A percentile compares a stretch with the other conserved stretches of the same genome.
Evolutionary conservation across 2,329 filamentous ascomycete species (phyloP).

Genomic region (Dactylellina haptotyla): DNA sequence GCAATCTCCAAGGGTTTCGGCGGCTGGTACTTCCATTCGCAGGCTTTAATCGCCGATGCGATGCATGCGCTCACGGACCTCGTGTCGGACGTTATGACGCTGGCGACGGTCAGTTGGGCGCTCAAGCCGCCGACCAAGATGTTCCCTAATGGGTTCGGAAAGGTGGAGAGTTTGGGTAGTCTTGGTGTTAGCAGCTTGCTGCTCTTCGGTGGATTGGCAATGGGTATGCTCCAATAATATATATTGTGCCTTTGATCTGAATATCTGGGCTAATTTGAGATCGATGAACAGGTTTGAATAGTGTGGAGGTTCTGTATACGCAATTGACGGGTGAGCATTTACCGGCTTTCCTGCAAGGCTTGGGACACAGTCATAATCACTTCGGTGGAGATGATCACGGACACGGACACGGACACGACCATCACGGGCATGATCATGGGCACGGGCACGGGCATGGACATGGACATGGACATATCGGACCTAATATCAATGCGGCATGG

Average conservation of each 20-base stretch:
- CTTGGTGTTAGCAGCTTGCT: slow-evolving; percentile 92
- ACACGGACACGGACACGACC: slow-evolving; percentile 68
- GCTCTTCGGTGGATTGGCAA: slow-evolving; percentile 87
- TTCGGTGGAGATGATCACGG: slow-evolving; percentile 65
- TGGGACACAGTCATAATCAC: slow-evolving; percentile 60
- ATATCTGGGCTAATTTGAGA: too few relatives aligned
- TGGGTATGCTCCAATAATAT: slow-evolving; percentile 63
- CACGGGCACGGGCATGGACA: slow-evolving; percentile 74
- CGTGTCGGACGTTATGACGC: slow-evolving; percentile 91
- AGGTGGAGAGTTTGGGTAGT: slow-evolving; percentile 95
- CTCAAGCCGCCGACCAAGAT: slow-evolving; percentile 81
- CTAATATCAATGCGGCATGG: slow-evolving; percentile 95
- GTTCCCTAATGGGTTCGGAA: slow-evolving; percentile 93
- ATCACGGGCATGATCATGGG: slow-evolving; percentile 59
- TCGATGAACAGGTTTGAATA: slow-evolving; percentile 22
- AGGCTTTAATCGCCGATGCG: slow-evolving; percentile 86
- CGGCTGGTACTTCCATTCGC: slow-evolving; percentile 93
- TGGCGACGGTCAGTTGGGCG: slow-evolving; percentile 94
- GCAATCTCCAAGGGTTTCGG: slow-evolving; percentile 91
- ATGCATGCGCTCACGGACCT: slow-evolving; percentile 96
- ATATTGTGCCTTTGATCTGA: not conserved
- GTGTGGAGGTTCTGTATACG: slow-evolving; percentile 67
- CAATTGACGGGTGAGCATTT: slow-evolving; percentile 77
- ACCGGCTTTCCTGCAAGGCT: slow-evolving; percentile 64
- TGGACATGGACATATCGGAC: slow-evolving; percentile 72